Conservation (phyloP, 345 rosid genomes). For the Citrus sinensis region DNA sequence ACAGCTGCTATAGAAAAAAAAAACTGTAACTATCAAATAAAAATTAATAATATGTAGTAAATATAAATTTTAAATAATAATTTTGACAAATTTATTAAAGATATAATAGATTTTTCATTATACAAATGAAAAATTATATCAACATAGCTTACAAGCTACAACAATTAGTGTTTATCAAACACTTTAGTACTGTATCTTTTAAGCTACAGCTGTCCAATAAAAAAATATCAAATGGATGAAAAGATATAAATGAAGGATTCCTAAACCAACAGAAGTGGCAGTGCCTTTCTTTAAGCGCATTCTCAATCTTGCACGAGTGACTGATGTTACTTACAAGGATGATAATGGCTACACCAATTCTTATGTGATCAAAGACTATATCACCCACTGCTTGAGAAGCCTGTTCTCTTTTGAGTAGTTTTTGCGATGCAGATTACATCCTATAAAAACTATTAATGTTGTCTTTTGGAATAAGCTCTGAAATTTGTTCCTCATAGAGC, state of each 20-base stretch:
- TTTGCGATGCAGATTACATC: no score
- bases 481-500: no score
- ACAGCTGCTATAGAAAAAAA: no score
- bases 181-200: no score
- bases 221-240: constrained; percentile 14
- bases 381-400: constrained; percentile 14
- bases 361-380: constrained; percentile 1
- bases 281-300: constrained; percentile 6
- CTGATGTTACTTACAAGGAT: constrained; percentile 21
- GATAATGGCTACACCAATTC: constrained; percentile 19
- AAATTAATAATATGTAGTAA: no score
- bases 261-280: constrained; percentile 1
- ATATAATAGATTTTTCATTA: no score
- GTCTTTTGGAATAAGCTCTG: not conserved
- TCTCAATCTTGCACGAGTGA: constrained; percentile 18
- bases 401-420: not conserved
- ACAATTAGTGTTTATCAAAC: no score
- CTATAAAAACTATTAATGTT: not conserved
- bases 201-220: not conserved
- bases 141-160: no score
- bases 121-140: no score
- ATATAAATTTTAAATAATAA: no score
- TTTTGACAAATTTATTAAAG: no score
- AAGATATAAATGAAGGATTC: constrained; percentile 23
- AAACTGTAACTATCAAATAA: no score